Percentiles rank a stretch among this genome's conserved stretches.
These are phyloP conservation scores for Tylopilus intermedius DNA, from an alignment of 768 basidiomycete genomes.

Conservation along the genomic window DNA sequence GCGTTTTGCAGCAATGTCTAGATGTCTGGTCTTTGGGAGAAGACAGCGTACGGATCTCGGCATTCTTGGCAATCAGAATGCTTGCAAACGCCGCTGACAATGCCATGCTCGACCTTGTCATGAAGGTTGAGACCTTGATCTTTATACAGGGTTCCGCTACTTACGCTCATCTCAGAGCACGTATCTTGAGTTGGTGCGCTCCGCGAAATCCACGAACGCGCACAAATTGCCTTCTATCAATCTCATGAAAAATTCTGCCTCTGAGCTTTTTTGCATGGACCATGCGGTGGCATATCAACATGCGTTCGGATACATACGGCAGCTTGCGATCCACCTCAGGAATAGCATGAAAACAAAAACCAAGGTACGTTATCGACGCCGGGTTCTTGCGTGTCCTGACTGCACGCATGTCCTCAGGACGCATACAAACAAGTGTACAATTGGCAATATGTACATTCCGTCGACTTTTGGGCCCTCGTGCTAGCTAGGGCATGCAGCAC, in stretches of 20 bases:
- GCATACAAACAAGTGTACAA: constrained; percentile 94
- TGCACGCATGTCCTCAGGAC: constrained; percentile 46
- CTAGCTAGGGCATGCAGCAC: constrained; percentile 75
- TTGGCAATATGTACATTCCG: constrained; percentile 94
- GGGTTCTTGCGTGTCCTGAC: constrained; percentile 3
- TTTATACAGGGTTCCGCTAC: not conserved
- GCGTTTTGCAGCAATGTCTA: constrained; percentile 59
- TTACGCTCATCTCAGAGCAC: constrained; percentile 50
- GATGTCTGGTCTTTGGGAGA: constrained; percentile 78
- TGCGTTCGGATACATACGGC: constrained; percentile 92
- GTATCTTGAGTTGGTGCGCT: constrained; percentile 84
- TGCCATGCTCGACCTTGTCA: constrained; percentile 74
- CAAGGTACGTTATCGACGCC: constrained; percentile 47
- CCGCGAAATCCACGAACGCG: constrained; percentile 76
- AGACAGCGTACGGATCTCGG: constrained; percentile 77
- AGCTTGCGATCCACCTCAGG: constrained; percentile 87
- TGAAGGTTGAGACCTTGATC: constrained; percentile 55
- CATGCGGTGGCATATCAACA: constrained; percentile 81
- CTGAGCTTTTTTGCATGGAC: constrained; percentile 81
- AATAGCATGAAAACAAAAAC: constrained; percentile 87
- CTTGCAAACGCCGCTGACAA: constrained; percentile 75
- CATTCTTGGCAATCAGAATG: constrained; percentile 79
- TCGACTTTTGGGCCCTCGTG: constrained; percentile 95
- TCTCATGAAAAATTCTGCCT: constrained; percentile 96
- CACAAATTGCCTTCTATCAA: constrained; percentile 90